Evolutionary conservation across 768 basidiomycete genomes (phyloP), one percentile per base, ranked within the genome.

Genomic region (Xerocomus brunneocitrinus): DNA sequence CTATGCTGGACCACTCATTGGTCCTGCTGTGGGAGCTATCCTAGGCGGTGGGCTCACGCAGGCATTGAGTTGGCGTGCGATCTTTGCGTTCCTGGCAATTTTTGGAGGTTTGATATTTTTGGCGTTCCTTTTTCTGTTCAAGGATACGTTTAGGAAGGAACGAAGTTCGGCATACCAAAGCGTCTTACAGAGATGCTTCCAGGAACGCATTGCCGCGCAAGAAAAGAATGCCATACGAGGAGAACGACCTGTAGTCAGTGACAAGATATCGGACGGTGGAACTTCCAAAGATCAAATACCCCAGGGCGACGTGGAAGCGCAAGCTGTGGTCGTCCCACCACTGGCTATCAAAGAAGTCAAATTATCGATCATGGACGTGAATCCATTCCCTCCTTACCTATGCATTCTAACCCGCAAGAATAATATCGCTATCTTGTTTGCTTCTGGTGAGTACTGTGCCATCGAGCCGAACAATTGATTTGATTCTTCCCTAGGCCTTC

Each of bases 11-110:
- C 89, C 90, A 0, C 77, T 92, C 4, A 76, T 93, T 3, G 91
- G 90, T 0, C 83, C 85, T 1, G 74, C 80, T 1, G 57, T 89
- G 2, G 88, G 87, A 0, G 83, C 87, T 1, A 77, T 91, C 30
- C 60, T 91, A 32, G 89, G 89, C 5, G 88, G 90, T 1, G 79
- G 70, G 0, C 72, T 91, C 4, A 84, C 89, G 0, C 76, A 84
- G 50, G 79, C 74, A 0, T 82, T 85, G 63, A 75, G 71, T 53
- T 95, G 94, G 94, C 80, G 92, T 32, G 83, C 86, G 1, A 80
- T 88, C 1, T 92, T 95, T 69, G 95, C 89, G 82, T 91, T 94
- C 65, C 75, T 93, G 34, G 74, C 80, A 2, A 84, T 86, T 30
- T 77, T 84, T 58, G 79, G 80, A 5, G 83, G 81, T 0, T 41